Conservation (phyloP, 257 asterid genomes). For the Solanum ossicruentum region DNA sequence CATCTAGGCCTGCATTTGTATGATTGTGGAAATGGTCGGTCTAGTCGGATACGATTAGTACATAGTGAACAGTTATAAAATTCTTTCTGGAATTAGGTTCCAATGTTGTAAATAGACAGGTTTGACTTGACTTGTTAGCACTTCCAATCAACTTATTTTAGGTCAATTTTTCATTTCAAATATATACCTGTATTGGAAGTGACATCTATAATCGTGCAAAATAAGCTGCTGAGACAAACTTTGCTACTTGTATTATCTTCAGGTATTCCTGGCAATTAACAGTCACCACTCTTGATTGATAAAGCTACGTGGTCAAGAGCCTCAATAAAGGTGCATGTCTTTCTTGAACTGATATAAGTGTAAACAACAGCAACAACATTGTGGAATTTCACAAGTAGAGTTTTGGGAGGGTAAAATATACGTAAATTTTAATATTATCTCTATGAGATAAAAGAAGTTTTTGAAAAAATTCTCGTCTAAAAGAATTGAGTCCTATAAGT, state of each 20-base stretch:
- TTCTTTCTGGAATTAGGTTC: conserved; percentile 33
- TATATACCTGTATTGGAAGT: not conserved
- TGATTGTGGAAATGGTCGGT: conserved; percentile 23
- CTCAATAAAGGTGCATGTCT: not conserved
- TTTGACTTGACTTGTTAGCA: conserved; percentile 18
- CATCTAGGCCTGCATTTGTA: conserved; percentile 11
- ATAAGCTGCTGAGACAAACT: not conserved
- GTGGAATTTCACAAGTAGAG: too few species aligned
- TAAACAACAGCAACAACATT: too few species aligned
- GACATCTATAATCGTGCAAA: not conserved
- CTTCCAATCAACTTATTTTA: conserved; percentile 15
- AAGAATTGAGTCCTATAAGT: too few species aligned
- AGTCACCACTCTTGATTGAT: not conserved
- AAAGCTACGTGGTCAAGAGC: not conserved
- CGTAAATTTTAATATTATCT: too few species aligned
- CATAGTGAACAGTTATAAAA: conserved; percentile 42
- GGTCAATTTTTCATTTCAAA: not conserved
- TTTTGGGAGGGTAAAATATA: too few species aligned
- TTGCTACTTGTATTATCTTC: not conserved
- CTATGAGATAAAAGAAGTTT: too few species aligned
- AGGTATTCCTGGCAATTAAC: not conserved
- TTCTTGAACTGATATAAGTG: not conserved
- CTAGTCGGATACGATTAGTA: conserved; percentile 39
- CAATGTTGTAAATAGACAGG: conserved; percentile 29
- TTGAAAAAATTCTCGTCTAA: too few species aligned